These are phyloP conservation scores for Cytospora schulzeri DNA, from an alignment of 2,329 filamentous ascomycete genomes.

Conservation along the genomic window DNA sequence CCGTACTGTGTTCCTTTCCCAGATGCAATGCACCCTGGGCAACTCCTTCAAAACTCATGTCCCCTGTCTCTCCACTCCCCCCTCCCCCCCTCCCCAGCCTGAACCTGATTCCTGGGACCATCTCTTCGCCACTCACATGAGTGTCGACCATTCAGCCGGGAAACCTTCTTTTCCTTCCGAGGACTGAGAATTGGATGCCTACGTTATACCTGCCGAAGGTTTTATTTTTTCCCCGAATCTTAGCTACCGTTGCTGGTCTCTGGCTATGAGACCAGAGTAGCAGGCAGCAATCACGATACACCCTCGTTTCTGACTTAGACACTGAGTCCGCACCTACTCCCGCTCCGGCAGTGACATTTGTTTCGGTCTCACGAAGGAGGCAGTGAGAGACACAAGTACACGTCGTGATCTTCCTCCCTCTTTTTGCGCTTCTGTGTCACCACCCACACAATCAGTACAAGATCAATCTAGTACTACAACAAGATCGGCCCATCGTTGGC, in stretches of 20 bases:
- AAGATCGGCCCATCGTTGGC: constrained; percentile 1
- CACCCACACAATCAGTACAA: constrained; percentile 1
- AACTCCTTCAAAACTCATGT: background rate
- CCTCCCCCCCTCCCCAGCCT: background rate
- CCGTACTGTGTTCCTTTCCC: background rate
- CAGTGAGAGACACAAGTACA: background rate
- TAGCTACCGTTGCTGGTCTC: background rate
- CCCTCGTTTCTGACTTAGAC: background rate
- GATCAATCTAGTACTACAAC: background rate
- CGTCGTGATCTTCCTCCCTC: background rate
- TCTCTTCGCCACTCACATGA: background rate
- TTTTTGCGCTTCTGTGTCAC: background rate
- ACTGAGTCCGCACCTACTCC: background rate
- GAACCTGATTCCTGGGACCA: background rate
- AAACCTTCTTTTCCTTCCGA: background rate
- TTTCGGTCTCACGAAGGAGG: background rate
- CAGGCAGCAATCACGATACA: background rate
- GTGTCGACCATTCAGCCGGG: background rate
- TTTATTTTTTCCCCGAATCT: background rate
- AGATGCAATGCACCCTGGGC: background rate
- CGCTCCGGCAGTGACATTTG: background rate
- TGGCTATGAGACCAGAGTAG: background rate
- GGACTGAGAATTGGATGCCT: background rate
- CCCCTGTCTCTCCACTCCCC: background rate
- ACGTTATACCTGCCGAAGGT: background rate